These are phyloP conservation scores for Aegilops longissima DNA, from an alignment of 176 grass and related monocot genomes.

Conservation along the genomic window DNA sequence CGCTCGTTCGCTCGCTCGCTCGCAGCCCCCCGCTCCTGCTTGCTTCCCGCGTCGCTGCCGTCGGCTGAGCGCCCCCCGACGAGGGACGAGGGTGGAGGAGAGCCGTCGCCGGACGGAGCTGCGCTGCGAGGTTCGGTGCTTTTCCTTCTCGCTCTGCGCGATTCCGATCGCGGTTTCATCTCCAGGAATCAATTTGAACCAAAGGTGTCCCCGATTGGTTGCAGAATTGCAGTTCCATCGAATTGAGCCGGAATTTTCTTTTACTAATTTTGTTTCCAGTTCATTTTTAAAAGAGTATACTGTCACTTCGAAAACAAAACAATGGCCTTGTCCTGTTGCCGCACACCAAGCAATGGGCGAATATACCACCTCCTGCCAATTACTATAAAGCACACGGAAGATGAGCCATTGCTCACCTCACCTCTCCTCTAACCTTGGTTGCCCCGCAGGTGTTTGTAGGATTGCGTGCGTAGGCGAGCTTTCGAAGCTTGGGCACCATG, in stretches of 20 bases:
- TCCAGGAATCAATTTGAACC: neutral
- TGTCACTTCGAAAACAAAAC: neutral
- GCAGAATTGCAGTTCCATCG: too few species aligned
- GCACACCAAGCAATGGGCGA: neutral
- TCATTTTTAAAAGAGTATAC: neutral
- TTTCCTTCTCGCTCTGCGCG: neutral
- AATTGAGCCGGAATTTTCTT: too few species aligned
- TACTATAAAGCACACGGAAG: constrained; percentile 4
- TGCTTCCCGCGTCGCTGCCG: neutral
- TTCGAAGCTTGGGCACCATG: constrained; percentile 41
- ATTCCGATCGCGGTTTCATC: neutral
- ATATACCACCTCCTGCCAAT: constrained; percentile 39
- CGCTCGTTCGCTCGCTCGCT: neutral
- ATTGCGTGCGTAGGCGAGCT: constrained; percentile 34
- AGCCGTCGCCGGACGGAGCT: constrained; percentile 2
- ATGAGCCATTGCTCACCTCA: neutral
- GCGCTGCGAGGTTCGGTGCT: constrained; percentile 20
- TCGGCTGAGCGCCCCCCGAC: neutral
- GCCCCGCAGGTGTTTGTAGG: constrained; percentile 47
- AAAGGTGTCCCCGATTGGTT: too few species aligned
- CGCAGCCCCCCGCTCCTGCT: neutral
- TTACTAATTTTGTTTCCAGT: neutral
- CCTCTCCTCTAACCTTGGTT: constrained; percentile 8
- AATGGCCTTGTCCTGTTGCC: constrained; percentile 34
- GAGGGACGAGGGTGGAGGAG: neutral